Evolutionary conservation across 176 grass and related monocot genomes (phyloP).

Genomic region (Triticum timopheevii): DNA sequence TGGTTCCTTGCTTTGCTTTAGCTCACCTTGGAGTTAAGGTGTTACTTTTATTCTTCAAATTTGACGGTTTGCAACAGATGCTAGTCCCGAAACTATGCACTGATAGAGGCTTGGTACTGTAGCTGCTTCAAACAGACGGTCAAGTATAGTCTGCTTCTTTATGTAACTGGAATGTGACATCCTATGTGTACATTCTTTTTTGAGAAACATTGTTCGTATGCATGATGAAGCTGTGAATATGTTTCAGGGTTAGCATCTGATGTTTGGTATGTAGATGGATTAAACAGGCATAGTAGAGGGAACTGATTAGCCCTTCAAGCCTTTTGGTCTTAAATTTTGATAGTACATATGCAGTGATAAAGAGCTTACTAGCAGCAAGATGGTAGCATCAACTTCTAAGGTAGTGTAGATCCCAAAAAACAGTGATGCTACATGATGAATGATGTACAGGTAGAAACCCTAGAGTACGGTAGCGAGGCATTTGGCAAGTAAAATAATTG

Average conservation of each 20-base stretch:
- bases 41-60: not conserved
- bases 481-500: constrained; percentile 54
- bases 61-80: constrained; percentile 33
- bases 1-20: constrained; percentile 26
- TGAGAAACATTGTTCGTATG: constrained; percentile 7
- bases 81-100: constrained; percentile 31
- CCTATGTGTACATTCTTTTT: not conserved
- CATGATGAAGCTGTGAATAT: constrained; percentile 35
- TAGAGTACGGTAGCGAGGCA: constrained; percentile 39
- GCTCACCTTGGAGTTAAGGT: constrained; percentile 36
- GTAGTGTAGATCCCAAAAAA: constrained; percentile 50
- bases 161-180: constrained; percentile 37
- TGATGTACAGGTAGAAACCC: constrained; percentile 28
- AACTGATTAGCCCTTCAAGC: constrained; percentile 19
- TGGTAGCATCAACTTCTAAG: constrained; percentile 45
- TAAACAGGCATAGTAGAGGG: constrained; percentile 17
- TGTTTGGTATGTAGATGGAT: constrained; percentile 13
- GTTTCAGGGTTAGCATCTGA: not conserved
- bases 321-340: constrained; percentile 26
- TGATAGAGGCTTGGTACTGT: constrained; percentile 32
- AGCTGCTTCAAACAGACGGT: constrained; percentile 36
- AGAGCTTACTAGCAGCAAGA: constrained; percentile 41
- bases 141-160: constrained; percentile 36
- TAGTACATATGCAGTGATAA: constrained; percentile 41
- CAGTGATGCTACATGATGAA: constrained; percentile 38